These are phyloP conservation scores for Fraxinus pennsylvanica DNA, from an alignment of 257 asterid genomes.

Conservation along the genomic window DNA sequence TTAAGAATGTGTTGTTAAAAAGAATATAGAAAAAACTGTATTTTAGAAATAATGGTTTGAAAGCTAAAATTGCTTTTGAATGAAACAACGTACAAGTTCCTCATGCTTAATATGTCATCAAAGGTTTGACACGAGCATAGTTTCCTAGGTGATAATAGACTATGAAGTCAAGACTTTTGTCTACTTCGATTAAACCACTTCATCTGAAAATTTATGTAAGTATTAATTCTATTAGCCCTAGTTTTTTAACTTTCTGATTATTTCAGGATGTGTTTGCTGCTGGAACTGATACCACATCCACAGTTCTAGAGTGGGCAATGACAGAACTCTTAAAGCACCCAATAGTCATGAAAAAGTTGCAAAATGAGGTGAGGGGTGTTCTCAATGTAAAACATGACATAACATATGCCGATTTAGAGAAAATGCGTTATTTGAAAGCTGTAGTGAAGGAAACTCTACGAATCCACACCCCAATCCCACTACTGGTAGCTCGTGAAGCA, in stretches of 20 bases:
- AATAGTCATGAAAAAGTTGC: slow-evolving; percentile 11
- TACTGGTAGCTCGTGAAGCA: slow-evolving; percentile 28
- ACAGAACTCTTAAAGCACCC: slow-evolving; percentile 29
- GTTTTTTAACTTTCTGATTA: neutral
- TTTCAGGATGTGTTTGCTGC: slow-evolving; percentile 30
- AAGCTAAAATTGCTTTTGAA: too few species aligned
- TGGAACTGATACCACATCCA: slow-evolving; percentile 32
- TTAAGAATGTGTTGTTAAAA: too few species aligned
- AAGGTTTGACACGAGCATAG: too few species aligned
- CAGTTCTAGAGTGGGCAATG: slow-evolving; percentile 35
- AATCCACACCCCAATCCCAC: slow-evolving; percentile 12
- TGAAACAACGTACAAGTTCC: too few species aligned
- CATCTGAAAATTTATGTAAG: too few species aligned
- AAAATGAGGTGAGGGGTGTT: slow-evolving; percentile 23
- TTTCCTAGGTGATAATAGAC: too few species aligned
- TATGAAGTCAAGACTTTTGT: too few species aligned
- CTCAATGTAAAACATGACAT: slow-evolving; percentile 6
- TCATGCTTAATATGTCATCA: too few species aligned
- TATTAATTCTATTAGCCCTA: too few species aligned
- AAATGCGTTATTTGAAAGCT: slow-evolving; percentile 18
- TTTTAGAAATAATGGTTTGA: too few species aligned
- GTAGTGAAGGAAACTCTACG: slow-evolving; percentile 12
- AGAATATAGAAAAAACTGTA: too few species aligned
- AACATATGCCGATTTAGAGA: slow-evolving; percentile 9
- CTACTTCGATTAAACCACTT: too few species aligned